These are phyloP conservation scores for Primulina eburnea DNA, from an alignment of 257 asterid species.

Conservation along the genomic window DNA sequence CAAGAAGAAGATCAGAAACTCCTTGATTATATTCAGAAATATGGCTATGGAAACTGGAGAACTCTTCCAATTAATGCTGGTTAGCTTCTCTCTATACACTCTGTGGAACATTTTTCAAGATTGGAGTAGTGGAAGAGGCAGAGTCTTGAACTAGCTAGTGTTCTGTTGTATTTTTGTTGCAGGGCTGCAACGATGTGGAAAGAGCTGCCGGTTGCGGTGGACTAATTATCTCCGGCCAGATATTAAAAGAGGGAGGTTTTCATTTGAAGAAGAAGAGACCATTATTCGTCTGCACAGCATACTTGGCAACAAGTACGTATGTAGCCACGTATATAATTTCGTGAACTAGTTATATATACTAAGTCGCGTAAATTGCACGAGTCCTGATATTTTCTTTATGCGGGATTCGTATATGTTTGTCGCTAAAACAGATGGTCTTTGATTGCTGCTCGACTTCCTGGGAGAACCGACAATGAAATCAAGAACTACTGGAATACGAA, in stretches of 20 bases:
- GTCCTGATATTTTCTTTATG: neutral
- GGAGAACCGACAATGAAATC: conserved; percentile 30
- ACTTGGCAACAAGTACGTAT: conserved; percentile 33
- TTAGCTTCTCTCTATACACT: neutral
- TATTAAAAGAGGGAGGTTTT: conserved; percentile 29
- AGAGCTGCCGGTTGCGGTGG: conserved; percentile 28
- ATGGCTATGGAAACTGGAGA: conserved; percentile 33
- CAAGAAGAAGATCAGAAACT: conserved; percentile 31
- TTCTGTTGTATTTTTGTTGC: neutral
- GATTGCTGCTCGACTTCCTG: conserved; percentile 29
- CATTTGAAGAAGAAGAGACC: conserved; percentile 31
- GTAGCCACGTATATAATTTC: neutral
- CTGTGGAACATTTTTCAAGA: too few relatives aligned
- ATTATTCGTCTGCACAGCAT: conserved; percentile 31
- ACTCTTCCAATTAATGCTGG: conserved; percentile 33
- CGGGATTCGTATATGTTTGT: neutral
- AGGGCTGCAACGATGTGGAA: conserved; percentile 29
- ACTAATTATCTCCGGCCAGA: conserved; percentile 22
- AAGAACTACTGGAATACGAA: conserved; percentile 29
- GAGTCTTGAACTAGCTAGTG: neutral
- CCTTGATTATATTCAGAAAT: conserved; percentile 22
- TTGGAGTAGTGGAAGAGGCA: neutral
- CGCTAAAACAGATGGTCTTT: conserved; percentile 26
- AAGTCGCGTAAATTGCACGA: neutral
- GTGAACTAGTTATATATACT: neutral